Conservation (phyloP, 1,284 basidiomycete genomes). For the Mycena sp. region DNA sequence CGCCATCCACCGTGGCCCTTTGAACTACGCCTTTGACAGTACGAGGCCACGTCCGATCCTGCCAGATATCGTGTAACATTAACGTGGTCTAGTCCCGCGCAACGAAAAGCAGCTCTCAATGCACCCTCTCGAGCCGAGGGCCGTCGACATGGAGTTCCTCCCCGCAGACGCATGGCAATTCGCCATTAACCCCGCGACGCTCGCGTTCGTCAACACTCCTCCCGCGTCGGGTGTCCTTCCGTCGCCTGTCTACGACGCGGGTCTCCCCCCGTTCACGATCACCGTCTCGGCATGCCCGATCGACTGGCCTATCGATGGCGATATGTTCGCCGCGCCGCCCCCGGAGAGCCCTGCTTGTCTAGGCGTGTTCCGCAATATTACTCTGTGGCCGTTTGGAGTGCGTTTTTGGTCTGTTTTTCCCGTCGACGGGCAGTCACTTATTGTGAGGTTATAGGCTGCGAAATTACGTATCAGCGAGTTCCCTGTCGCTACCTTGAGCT, state of each 20-base stretch:
- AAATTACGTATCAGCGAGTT: conserved; percentile 66
- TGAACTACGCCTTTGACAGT: conserved; percentile 68
- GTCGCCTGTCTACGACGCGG: conserved; percentile 64
- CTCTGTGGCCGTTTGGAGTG: conserved; percentile 62
- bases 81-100: conserved; percentile 45
- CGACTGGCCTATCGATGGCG: conserved; percentile 57
- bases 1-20: conserved; percentile 63
- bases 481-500: conserved; percentile 42
- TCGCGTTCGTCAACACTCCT: conserved; percentile 53
- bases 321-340: conserved; percentile 59
- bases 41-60: conserved; percentile 21
- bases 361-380: conserved; percentile 54
- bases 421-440: background rate
- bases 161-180: conserved; percentile 60
- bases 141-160: conserved; percentile 63
- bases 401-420: conserved; percentile 31
- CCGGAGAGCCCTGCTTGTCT: conserved; percentile 58
- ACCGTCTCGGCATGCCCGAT: conserved; percentile 61
- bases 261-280: conserved; percentile 60
- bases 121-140: conserved; percentile 57
- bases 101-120: conserved; percentile 53
- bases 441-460: conserved; percentile 50
- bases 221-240: conserved; percentile 53
- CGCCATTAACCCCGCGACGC: conserved; percentile 64
- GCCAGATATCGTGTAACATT: no score